These are phyloP conservation scores for Plasmodium gonderi DNA, from an alignment of 169 alveolate genomes.

Conservation along the genomic window DNA sequence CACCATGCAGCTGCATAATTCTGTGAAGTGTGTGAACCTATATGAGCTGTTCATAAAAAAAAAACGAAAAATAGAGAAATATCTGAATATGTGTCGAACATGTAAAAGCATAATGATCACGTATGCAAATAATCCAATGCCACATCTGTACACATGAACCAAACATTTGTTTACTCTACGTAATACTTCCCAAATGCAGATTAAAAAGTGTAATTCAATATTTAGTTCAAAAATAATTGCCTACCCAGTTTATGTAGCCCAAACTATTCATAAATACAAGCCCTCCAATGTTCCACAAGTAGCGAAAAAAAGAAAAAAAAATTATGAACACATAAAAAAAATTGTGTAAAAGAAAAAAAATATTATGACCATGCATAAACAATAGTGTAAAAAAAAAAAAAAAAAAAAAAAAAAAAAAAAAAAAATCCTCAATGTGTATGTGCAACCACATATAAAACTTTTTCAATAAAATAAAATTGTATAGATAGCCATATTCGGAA, in stretches of 20 bases:
- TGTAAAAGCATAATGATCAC: neutral
- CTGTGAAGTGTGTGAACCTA: too few species aligned
- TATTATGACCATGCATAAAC: neutral
- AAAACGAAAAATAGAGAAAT: neutral
- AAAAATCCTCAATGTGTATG: too few species aligned
- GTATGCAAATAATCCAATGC: neutral
- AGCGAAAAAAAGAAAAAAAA: conserved; percentile 1
- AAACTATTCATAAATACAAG: conserved; percentile 87
- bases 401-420: too few species aligned
- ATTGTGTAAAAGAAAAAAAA: neutral
- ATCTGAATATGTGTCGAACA: neutral
- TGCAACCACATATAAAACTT: too few species aligned
- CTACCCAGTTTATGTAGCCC: conserved; percentile 89
- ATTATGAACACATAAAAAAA: neutral
- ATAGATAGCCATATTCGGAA: conserved; percentile 93
- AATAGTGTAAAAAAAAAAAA: neutral
- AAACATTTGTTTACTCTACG: neutral
- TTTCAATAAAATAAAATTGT: neutral
- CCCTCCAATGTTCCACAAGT: conserved; percentile 86
- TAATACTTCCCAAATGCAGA: conserved; percentile 35
- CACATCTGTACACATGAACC: neutral
- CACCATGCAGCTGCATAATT: too few species aligned
- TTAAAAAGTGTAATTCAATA: conserved; percentile 59
- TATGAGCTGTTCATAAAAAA: too few species aligned
- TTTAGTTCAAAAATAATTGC: conserved; percentile 85